A percentile compares a stretch with the other conserved stretches of the same genome.
Conservation (phyloP, 2,329 filamentous ascomycete genomes). For the Chaetomium globosum region DNA sequence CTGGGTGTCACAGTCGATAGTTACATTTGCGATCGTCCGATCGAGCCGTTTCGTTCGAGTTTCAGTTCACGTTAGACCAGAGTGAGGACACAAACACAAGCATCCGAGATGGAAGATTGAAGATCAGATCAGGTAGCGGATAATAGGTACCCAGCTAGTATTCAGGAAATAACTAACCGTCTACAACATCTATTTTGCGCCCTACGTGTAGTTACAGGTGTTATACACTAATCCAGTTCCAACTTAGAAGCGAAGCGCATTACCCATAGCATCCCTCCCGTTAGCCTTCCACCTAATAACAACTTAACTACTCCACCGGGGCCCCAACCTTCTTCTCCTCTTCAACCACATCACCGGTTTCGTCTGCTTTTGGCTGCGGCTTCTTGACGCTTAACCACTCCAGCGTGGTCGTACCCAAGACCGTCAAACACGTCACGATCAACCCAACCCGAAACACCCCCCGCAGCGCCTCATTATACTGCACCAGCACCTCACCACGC, state of each 20-base stretch:
- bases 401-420: constrained; percentile 20
- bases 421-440: constrained; percentile 21
- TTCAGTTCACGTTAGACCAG: neutral
- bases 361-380: neutral
- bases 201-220: no score
- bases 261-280: neutral
- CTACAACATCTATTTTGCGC: no score
- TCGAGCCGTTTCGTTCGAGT: neutral
- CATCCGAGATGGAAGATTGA: neutral
- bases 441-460: constrained; percentile 25
- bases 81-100: neutral
- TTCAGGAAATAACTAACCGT: no score
- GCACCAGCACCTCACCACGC: constrained; percentile 4
- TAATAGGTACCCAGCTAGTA: no score
- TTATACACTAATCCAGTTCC: no score
- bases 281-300: neutral
- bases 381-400: constrained; percentile 31
- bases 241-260: no score
- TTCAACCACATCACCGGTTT: neutral
- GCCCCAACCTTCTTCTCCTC: neutral
- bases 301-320: neutral
- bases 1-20: neutral
- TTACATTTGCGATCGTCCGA: neutral
- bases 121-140: no score
- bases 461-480: constrained; percentile 28